A percentile compares a stretch with the other conserved stretches of the same genome.
Conservation (phyloP, 2,329 filamentous ascomycete species). For the Colletotrichum liriopes region DNA sequence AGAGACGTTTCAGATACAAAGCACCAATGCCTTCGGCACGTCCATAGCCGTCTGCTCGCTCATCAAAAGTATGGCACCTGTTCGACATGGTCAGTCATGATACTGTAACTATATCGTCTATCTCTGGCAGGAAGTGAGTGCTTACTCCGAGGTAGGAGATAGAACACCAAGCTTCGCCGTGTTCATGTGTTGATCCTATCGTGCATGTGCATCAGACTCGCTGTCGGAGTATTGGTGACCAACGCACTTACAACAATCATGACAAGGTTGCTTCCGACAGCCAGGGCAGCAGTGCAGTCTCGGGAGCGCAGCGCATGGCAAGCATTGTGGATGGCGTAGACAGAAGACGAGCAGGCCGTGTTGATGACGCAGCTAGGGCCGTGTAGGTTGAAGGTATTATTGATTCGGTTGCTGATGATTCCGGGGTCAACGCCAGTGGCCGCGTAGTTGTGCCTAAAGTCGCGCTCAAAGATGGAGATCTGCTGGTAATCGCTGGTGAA, state of each 20-base stretch:
- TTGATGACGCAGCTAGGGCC: not conserved
- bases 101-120: not conserved
- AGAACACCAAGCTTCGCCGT: constrained; percentile 9
- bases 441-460: not conserved
- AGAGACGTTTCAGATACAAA: not conserved
- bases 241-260: not conserved
- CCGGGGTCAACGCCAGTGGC: not conserved
- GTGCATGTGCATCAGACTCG: not conserved
- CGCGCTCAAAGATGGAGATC: not conserved
- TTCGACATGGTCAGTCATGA: not conserved
- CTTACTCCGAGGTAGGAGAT: not conserved
- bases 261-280: constrained; percentile 17
- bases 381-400: not conserved
- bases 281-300: not conserved
- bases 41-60: not conserved
- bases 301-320: not conserved
- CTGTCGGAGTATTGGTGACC: not conserved
- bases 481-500: not conserved
- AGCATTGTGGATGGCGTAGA: not conserved
- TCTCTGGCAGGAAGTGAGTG: not conserved
- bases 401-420: not conserved
- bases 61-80: constrained; percentile 9
- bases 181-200: not conserved
- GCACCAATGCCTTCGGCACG: not conserved
- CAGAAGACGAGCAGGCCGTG: not conserved